Evolutionary conservation across 164 flowering plant genomes (phyloP), one percentile per base, ranked within the genome.

Genomic region (Brasenia schreberi): DNA sequence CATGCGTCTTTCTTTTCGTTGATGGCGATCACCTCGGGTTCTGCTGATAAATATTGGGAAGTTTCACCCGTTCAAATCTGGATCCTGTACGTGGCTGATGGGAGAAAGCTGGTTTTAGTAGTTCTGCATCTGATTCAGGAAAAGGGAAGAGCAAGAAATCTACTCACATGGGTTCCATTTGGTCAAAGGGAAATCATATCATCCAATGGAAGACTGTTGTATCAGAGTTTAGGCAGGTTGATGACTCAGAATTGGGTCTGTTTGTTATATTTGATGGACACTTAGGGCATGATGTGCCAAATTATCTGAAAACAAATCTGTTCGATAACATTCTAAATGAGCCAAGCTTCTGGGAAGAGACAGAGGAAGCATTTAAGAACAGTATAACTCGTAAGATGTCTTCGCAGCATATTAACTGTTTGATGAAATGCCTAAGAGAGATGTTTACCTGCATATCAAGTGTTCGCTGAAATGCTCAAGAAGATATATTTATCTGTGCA

Each of bases 261-360:
- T 94, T 88, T 72, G 97, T 96, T 16, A 87, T 94, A 71, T 91
- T 81, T 75, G 99, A 94, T 77, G 99, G 99, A 52, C 99, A 92
- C 79, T 68, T 86, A 63, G 87, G 99, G 73, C 85, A 81, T 64
- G 83, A 78, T 42, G 78, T 94, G 70, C 93, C 99, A 53, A 82
- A 85, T 65, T 90, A 92, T 64, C 66, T 94, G 73, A 72, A 73
- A 43, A 63, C 86, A 9, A 83, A 91, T 81, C 79, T 94, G 70
- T 92, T 94, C 66, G 82, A 87, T 6, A 94, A 87, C 71, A 94
- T 89, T 66, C 71, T 93, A 68, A 79, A 86, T 4, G 96, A 91
- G 97, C 89, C 86, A 11, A 82, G 81, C 68, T 94, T 94, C 72
- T 92, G 92, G 97, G 80, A 78, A 43, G 78, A 82, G 45, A 77